A percentile compares a stretch with the other conserved stretches of the same genome.
These are phyloP conservation scores for Ogataea hybrid DNA, from an alignment of 1,139 yeast genomes.

Conservation along the genomic window DNA sequence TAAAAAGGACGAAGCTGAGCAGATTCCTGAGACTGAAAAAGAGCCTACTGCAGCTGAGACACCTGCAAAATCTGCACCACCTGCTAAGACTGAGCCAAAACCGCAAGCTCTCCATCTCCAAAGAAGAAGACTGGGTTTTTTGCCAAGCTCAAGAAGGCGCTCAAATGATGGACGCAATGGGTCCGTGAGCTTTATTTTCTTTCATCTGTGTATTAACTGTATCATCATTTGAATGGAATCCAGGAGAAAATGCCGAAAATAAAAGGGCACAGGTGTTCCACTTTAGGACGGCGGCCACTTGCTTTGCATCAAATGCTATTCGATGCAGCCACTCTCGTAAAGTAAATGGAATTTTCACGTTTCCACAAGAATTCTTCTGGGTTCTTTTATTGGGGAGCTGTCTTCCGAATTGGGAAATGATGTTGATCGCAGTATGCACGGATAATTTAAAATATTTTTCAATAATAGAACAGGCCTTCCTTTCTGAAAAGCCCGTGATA, in stretches of 20 bases:
- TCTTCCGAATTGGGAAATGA: conserved; percentile 4
- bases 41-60: conserved; percentile 19
- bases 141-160: conserved; percentile 46
- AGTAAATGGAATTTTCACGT: background rate
- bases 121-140: conserved; percentile 46
- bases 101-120: background rate
- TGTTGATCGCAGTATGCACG: conserved; percentile 4
- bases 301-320: background rate
- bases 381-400: conserved; percentile 2
- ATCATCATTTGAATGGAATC: background rate
- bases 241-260: background rate
- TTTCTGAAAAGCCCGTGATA: background rate
- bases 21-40: conserved; percentile 6
- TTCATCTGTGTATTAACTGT: conserved; percentile 5
- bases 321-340: background rate
- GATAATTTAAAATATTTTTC: background rate
- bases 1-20: conserved; percentile 28
- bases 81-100: conserved; percentile 18
- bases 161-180: conserved; percentile 28
- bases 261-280: background rate
- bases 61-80: conserved; percentile 31
- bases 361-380: background rate
- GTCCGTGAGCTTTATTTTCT: background rate
- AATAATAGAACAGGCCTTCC: conserved; percentile 1
- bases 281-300: background rate